Conservation (phyloP, 2,329 filamentous ascomycete genomes). For the Ceratocystiopsis brevicomis region DNA sequence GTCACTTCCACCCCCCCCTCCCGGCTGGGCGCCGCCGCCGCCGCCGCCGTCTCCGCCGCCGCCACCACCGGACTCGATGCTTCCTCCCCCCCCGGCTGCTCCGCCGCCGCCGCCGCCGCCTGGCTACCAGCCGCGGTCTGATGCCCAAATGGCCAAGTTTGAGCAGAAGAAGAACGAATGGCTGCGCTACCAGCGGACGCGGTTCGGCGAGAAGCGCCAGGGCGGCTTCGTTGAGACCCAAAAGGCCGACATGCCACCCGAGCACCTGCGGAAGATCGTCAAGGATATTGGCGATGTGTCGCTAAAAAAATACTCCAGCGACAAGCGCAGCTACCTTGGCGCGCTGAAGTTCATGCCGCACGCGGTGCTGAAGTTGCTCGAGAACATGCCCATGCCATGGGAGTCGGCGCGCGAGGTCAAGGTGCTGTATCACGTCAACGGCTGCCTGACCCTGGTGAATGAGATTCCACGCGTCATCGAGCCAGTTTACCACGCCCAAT, state of each 20-base stretch:
- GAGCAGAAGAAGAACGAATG: constrained; percentile 99
- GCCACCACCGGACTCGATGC: constrained; percentile 27
- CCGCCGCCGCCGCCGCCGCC: constrained; percentile 62
- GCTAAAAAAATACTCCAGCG: constrained; percentile 96
- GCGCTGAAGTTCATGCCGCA: constrained; percentile 99
- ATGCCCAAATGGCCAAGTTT: constrained; percentile 82
- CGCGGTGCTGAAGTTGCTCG: constrained; percentile 84
- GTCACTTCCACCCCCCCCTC: constrained; percentile 27
- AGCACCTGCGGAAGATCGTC: constrained; percentile 95
- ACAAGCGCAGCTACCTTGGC: constrained; percentile 94
- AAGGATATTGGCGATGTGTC: constrained; percentile 97
- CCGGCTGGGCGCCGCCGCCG: constrained; percentile 33
- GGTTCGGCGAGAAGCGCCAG: constrained; percentile 93
- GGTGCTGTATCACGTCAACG: constrained; percentile 95
- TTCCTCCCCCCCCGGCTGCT: constrained; percentile 35
- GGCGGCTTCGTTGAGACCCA: constrained; percentile 94
- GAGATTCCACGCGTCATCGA: constrained; percentile 94
- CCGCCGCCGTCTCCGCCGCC: constrained; percentile 35
- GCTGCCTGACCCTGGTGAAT: constrained; percentile 90
- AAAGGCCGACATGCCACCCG: constrained; percentile 95
- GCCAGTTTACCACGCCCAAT: constrained; percentile 93
- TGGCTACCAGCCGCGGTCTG: constrained; percentile 60
- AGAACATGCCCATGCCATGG: constrained; percentile 99
- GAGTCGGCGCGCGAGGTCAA: constrained; percentile 92
- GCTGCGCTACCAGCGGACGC: constrained; percentile 74